Conservation (phyloP, 2,329 filamentous ascomycete species). For the Xylaria sp. region DNA sequence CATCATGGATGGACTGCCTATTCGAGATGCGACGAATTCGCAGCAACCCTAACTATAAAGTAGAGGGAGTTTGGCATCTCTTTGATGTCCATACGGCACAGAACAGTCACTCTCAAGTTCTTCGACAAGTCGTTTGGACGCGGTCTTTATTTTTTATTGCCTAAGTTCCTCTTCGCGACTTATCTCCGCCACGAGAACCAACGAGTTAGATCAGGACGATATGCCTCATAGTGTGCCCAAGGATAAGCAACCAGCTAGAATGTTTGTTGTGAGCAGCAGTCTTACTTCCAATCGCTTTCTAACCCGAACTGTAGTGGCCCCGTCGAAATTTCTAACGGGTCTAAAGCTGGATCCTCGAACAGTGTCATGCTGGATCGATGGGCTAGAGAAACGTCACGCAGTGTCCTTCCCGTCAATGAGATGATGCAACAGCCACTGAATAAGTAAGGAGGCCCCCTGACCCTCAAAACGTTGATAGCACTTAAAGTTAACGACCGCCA, state of each 20-base stretch:
- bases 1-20: constrained; percentile 21
- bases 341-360: constrained; percentile 18
- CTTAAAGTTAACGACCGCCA: constrained; percentile 32
- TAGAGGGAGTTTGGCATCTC: constrained; percentile 16
- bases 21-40: constrained; percentile 17
- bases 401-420: constrained; percentile 44
- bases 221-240: constrained; percentile 45
- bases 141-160: constrained; percentile 35
- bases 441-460: constrained; percentile 33
- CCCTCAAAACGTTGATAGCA: constrained; percentile 9
- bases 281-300: constrained; percentile 32
- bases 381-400: constrained; percentile 42
- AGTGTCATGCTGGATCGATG: constrained; percentile 45
- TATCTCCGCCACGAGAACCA: constrained; percentile 17
- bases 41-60: constrained; percentile 34
- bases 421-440: constrained; percentile 42
- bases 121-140: constrained; percentile 36
- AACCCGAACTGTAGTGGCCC: constrained; percentile 38
- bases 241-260: constrained; percentile 31
- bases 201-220: constrained; percentile 12
- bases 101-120: constrained; percentile 28
- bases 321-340: constrained; percentile 26
- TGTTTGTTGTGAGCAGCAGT: constrained; percentile 38
- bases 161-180: constrained; percentile 19
- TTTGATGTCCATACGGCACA: constrained; percentile 27